Base-by-base conservation (phyloP, 2,329 filamentous ascomycete species). In the Monilinia aucupariae region DNA sequence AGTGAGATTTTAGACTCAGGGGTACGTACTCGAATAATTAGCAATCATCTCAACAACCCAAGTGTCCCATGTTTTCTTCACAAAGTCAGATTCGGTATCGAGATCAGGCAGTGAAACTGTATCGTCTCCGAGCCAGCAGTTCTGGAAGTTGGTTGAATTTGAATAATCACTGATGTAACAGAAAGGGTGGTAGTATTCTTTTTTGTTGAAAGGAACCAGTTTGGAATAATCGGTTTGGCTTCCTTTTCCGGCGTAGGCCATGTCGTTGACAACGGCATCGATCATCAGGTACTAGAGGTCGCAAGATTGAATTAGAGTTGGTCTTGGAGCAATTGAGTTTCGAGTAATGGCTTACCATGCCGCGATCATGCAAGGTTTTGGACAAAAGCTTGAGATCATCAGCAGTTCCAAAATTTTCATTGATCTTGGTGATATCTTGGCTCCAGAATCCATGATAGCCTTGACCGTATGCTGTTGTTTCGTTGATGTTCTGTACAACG, bases 331-430 rank as follows among this genome's bases (percentile, higher is more conserved):
- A 25, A 49, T n/a, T 41, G 43, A 47, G 41, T 20, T 34, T 43
- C 10, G 55, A 39, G 10, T 30, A 25, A 20, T 12, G 32, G 15
- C 55, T 49, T 63, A 66, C 63, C 75, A 85, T 86, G 20, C 74
- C 78, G 17, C 81, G 76, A 27, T 74, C 72, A 68, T 87, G 85
- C 1, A 85, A 73, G 2, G 81, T 83, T 27, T 75, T 73, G 1
- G 85, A 78, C 8, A 89, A 78, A 5, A 77, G 78, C 66, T 80
- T 80, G 62, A 89, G 76, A 67, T 89, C 86, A 17, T 81, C 76
- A 5, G 78, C 77, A 0, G 82, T 82, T 37, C 87, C 86, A 65
- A 83, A 85, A 64, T 84, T 78, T 2, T 78, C 65, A 69, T 89
- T 87, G 62, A 89, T 72, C 17, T 74, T 66, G 63, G 80, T 78